Evolutionary conservation across 1,284 basidiomycete species (phyloP).

Genomic region (Leucoagaricus sp.): DNA sequence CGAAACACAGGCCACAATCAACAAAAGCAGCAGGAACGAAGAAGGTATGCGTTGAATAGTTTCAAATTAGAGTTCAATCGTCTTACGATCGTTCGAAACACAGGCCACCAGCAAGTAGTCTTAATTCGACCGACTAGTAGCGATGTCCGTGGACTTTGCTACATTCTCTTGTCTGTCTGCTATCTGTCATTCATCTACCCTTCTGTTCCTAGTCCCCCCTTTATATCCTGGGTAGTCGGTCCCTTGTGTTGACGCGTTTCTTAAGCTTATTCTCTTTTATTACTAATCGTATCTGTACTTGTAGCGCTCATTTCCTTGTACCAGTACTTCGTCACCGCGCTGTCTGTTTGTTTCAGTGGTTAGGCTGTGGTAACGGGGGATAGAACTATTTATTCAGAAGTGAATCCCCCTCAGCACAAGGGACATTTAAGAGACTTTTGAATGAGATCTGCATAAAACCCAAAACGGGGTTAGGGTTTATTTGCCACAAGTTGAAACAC

Average conservation of each 20-base stretch:
- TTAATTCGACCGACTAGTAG: background rate
- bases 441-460: constrained; percentile 16
- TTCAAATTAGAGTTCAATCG: too few relatives aligned
- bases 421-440: background rate
- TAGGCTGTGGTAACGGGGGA: background rate
- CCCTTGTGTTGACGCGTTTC: constrained; percentile 4
- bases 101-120: background rate
- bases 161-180: background rate
- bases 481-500: background rate
- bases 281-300: constrained; percentile 15
- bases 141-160: background rate
- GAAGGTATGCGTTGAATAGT: background rate
- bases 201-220: background rate
- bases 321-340: constrained; percentile 2
- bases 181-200: background rate
- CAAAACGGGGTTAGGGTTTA: constrained; percentile 38
- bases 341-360: constrained; percentile 2
- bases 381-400: background rate
- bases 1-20: too few relatives aligned
- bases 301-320: constrained; percentile 9
- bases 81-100: too few relatives aligned
- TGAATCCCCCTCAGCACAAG: background rate
- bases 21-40: background rate
- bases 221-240: background rate
- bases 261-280: constrained; percentile 13